Evolutionary conservation across 305 asterid species (phyloP).

Genomic region (Andrographis paniculata): DNA sequence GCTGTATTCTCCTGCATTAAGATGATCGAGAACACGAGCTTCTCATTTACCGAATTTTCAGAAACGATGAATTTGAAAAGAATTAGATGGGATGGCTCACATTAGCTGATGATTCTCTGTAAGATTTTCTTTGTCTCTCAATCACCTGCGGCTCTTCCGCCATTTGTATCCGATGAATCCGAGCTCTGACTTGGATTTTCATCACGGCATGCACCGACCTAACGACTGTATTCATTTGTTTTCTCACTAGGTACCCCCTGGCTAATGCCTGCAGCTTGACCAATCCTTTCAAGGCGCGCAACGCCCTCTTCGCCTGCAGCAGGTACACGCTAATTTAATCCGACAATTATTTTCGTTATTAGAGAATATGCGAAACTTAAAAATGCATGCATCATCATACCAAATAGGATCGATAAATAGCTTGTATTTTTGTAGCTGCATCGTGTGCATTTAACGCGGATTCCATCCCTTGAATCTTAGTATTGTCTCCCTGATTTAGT

Average conservation of each 20-base stretch:
- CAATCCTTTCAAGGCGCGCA: conserved; percentile 52
- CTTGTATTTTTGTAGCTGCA: conserved; percentile 69
- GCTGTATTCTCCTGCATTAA: conserved; percentile 30
- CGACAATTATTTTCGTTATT: no score
- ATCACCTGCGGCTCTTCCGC: conserved; percentile 28
- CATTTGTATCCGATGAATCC: conserved; percentile 45
- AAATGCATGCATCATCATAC: conserved; percentile 26
- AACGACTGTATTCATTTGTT: conserved; percentile 40
- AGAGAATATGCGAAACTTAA: no score
- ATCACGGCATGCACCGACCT: conserved; percentile 57
- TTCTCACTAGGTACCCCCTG: conserved; percentile 69
- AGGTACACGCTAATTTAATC: conserved; percentile 1
- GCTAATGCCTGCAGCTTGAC: conserved; percentile 77
- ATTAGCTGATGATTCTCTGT: conserved; percentile 22
- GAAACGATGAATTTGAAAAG: neutral
- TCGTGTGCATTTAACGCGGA: conserved; percentile 20
- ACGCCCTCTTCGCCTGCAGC: conserved; percentile 72
- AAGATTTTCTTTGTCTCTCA: conserved; percentile 21
- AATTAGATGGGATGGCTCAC: conserved; percentile 37
- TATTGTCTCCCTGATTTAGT: conserved; percentile 26
- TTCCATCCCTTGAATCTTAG: conserved; percentile 15
- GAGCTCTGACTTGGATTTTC: conserved; percentile 66
- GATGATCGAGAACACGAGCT: conserved; percentile 8
- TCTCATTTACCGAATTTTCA: neutral
- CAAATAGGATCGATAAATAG: conserved; percentile 61